These are phyloP conservation scores for Parascedosporium putredinis DNA, from an alignment of 2,329 filamentous ascomycete genomes.

Conservation along the genomic window DNA sequence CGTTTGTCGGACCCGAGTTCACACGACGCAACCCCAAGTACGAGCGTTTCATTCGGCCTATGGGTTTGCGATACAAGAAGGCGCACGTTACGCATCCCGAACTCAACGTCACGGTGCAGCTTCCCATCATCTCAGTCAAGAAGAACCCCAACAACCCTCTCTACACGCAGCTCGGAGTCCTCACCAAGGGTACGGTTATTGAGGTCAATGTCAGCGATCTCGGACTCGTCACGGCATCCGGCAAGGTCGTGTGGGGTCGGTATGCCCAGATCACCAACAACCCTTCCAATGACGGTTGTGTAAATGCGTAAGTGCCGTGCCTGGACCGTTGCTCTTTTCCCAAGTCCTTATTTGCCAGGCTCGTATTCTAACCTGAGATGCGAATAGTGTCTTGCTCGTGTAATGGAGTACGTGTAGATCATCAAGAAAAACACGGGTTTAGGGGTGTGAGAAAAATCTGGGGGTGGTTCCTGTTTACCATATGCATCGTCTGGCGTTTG, in stretches of 20 bases:
- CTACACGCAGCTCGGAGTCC: conserved; percentile 84
- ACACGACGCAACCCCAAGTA: conserved; percentile 78
- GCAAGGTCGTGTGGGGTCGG: conserved; percentile 88
- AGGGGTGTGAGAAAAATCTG: too few species aligned
- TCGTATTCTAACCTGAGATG: background rate
- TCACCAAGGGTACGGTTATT: conserved; percentile 70
- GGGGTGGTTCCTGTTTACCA: background rate
- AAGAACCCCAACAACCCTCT: conserved; percentile 71
- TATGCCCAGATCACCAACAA: conserved; percentile 62
- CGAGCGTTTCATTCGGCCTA: conserved; percentile 44
- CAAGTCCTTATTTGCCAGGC: background rate
- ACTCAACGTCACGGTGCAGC: conserved; percentile 75
- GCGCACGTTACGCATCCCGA: conserved; percentile 59
- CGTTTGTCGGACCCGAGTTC: conserved; percentile 82
- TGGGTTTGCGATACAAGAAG: conserved; percentile 41
- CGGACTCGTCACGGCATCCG: conserved; percentile 79
- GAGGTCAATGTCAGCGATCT: conserved; percentile 93
- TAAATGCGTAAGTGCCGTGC: conserved; percentile 24
- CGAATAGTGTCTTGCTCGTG: conserved; percentile 7
- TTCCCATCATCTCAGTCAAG: conserved; percentile 62
- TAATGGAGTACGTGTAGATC: too few species aligned
- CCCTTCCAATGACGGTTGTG: conserved; percentile 35
- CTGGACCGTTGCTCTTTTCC: background rate
- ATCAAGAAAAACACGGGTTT: too few species aligned
- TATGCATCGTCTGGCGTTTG: conserved; percentile 8